Percentiles rank a stretch among this genome's conserved stretches.
Evolutionary conservation across 108 stramenopile species (phyloP).

Genomic region (Cylindrotheca fusiformis): DNA sequence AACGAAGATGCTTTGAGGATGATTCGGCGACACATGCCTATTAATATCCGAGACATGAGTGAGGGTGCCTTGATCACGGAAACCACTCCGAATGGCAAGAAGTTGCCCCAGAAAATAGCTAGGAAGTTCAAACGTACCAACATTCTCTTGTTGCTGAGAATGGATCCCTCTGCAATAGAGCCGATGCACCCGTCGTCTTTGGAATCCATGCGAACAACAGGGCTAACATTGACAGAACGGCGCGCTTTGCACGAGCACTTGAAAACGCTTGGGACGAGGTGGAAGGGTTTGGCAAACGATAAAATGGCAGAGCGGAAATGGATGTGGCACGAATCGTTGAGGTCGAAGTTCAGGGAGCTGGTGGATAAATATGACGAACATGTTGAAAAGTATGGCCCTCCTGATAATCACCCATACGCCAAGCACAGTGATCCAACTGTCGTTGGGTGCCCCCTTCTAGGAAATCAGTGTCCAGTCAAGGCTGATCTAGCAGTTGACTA

Average conservation of each 20-base stretch:
- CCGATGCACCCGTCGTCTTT: conserved; percentile 43
- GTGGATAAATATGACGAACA: conserved; percentile 29
- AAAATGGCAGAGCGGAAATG: conserved; percentile 42
- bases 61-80: conserved; percentile 13
- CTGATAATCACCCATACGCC: conserved; percentile 34
- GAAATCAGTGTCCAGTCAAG: conserved; percentile 38
- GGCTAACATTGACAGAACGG: conserved; percentile 42
- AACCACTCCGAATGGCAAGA: conserved; percentile 32
- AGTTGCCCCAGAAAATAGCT: conserved; percentile 29
- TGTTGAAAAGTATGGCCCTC: conserved; percentile 36
- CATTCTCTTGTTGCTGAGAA: conserved; percentile 31
- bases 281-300: conserved; percentile 30
- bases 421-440: conserved; percentile 25
- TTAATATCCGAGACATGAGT: conserved; percentile 34
- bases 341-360: conserved; percentile 33
- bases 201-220: conserved; percentile 37
- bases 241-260: conserved; percentile 41
- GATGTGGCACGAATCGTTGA: conserved; percentile 37
- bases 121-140: conserved; percentile 49
- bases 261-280: conserved; percentile 20
- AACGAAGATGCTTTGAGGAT: conserved; percentile 31
- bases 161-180: conserved; percentile 29
- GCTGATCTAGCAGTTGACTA: conserved; percentile 26
- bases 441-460: conserved; percentile 32
- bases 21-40: conserved; percentile 45